phyloP scores from a whole-genome alignment of 192 early-diverging fungal species.

The Entomortierella parvispora region DNA sequence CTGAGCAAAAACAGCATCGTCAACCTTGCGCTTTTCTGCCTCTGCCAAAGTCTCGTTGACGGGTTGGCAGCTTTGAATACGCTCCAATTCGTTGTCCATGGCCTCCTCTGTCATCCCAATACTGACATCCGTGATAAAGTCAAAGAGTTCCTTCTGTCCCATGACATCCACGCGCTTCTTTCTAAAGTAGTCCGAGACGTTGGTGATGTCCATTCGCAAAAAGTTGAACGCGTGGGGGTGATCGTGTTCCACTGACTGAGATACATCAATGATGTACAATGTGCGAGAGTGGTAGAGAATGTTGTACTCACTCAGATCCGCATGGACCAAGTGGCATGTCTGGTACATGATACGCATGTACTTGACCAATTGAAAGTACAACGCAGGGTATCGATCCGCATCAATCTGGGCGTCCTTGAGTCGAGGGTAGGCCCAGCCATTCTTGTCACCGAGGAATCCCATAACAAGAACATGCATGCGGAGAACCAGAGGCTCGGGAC shows the following conservation, averaged over 20 bases:
- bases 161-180: conserved; percentile 79
- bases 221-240: conserved; percentile 97
- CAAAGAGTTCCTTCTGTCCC: conserved; percentile 87
- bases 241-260: conserved; percentile 98
- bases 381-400: conserved; percentile 68
- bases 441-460: conserved; percentile 90
- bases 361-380: conserved; percentile 88
- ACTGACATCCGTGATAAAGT: conserved; percentile 80
- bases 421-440: conserved; percentile 94
- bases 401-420: conserved; percentile 94
- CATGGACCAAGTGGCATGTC: conserved; percentile 93
- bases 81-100: conserved; percentile 77
- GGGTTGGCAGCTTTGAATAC: conserved; percentile 58
- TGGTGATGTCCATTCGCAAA: conserved; percentile 92
- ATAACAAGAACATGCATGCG: conserved; percentile 96
- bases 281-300: conserved; percentile 86
- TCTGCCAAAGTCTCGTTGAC: conserved; percentile 57
- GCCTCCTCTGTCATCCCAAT: conserved; percentile 68
- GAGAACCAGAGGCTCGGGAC: conserved; percentile 87
- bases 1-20: conserved; percentile 93
- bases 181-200: conserved; percentile 93
- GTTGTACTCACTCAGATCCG: conserved; percentile 98
- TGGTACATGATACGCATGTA: conserved; percentile 94
- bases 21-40: conserved; percentile 64
- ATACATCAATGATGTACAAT: conserved; percentile 97